Evolutionary conservation across 495 filamentous ascomycete genomes (phyloP).

Genomic region (Copromyces sp.): DNA sequence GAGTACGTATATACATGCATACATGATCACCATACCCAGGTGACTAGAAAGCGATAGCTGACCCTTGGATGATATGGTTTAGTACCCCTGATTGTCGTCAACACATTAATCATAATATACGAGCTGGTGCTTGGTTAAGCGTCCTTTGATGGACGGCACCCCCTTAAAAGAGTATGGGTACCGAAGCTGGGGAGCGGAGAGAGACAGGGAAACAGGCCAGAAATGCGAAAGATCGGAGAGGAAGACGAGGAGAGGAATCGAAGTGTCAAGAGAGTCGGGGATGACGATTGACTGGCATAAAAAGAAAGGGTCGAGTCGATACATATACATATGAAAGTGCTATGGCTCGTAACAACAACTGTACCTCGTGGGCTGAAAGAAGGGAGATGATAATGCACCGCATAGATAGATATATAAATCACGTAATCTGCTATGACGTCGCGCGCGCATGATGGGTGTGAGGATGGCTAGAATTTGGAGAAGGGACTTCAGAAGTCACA

Average conservation of each 20-base stretch:
- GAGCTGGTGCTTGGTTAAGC: conserved; percentile 76
- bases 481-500: too few species aligned
- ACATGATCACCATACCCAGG: neutral
- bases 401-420: neutral
- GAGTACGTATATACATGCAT: conserved; percentile 49
- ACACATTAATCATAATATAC: conserved; percentile 82
- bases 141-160: too few species aligned
- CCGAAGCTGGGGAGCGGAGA: too few species aligned
- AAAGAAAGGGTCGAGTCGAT: too few species aligned
- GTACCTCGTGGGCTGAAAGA: neutral
- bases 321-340: neutral
- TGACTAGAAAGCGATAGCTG: neutral
- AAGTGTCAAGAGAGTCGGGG: too few species aligned
- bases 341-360: neutral
- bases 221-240: too few species aligned
- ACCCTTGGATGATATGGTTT: neutral
- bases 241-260: too few species aligned
- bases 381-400: neutral
- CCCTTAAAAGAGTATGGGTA: too few species aligned
- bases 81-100: conserved; percentile 93
- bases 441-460: neutral
- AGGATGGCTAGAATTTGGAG: too few species aligned
- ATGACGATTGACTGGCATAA: too few species aligned
- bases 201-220: too few species aligned
- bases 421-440: neutral